A percentile compares a stretch with the other conserved stretches of the same genome.
Conservation (phyloP, 2,329 filamentous ascomycete genomes). For the Fragosphaeria purpurea region DNA sequence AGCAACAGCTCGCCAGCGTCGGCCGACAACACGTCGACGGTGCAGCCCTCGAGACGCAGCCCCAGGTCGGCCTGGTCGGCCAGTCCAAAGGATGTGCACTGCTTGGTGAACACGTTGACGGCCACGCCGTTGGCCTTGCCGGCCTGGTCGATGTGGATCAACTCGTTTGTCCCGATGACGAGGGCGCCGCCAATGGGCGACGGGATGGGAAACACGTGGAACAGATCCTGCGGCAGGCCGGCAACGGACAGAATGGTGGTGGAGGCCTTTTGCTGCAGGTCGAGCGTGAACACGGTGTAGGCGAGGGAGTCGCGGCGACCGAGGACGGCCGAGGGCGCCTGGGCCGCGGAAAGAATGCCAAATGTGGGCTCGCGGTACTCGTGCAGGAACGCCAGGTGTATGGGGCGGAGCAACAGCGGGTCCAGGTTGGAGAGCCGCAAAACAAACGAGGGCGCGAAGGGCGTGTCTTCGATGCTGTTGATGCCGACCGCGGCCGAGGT, state of each 20-base stretch:
- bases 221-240: constrained; percentile 78
- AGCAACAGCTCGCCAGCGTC: constrained; percentile 79
- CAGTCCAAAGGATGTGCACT: constrained; percentile 73
- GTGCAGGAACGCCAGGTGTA: constrained; percentile 86
- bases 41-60: constrained; percentile 71
- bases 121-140: constrained; percentile 88
- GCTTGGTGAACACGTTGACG: constrained; percentile 81
- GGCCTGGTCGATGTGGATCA: constrained; percentile 92
- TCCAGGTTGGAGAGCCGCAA: constrained; percentile 83
- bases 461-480: constrained; percentile 50
- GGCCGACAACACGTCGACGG: constrained; percentile 63
- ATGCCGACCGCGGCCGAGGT: constrained; percentile 32
- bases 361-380: constrained; percentile 98
- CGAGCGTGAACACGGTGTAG: constrained; percentile 91
- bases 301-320: constrained; percentile 76
- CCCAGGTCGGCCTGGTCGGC: constrained; percentile 74
- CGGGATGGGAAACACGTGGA: constrained; percentile 70
- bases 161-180: constrained; percentile 76
- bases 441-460: constrained; percentile 87
- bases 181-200: constrained; percentile 81
- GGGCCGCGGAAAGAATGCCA: constrained; percentile 76
- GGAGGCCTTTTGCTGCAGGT: constrained; percentile 85
- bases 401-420: constrained; percentile 73
- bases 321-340: constrained; percentile 63
- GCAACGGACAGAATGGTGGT: constrained; percentile 84